Evolutionary conservation across 2,329 filamentous ascomycete species (phyloP), one percentile per base, ranked within the genome.

Genomic region (Clarireedia paspali): DNA sequence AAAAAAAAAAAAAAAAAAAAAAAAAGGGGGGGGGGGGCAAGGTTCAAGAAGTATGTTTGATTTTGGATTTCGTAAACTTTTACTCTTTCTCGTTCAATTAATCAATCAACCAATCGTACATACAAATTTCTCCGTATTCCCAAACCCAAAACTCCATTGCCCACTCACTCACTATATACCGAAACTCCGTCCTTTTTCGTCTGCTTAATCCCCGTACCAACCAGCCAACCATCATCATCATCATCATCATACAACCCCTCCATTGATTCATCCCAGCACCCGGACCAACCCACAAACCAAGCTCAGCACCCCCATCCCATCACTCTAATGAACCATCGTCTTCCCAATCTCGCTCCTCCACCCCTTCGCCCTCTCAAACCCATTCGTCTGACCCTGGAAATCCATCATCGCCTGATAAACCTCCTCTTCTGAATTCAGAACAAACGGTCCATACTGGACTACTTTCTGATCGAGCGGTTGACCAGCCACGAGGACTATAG

Each of bases 261-360:
- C 42, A 12, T 5, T 12, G 12, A 6, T 20, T 2, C 6, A 20
- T 3, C 23, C 9, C 27, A 2, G 17, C 5, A 36, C 1, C 6
- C 7, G 3, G 2, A 0, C 7, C 26, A 2, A 6, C 10, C 9
- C 9, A 20, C 20, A 20, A 20, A 20, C 20, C 20, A 20, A 20
- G 20, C 20, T 20, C 20, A 20, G 20, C 20, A 20, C 20, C 20
- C 20, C 20, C 20, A 20, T 5, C 9, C 15, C n/a, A 39, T 24
- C 5, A 1, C 26, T 38, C 59, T 53, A 64, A 57, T 50, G 46
- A 23, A 53, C 48, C 61, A 63, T 65, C 5, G 53, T 59, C 78
- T 90, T 91, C 39, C 88, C 89, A 78, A 96, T 95, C 74, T 95
- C 87, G 67, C 87, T 91, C 71, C 85, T 74, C 90, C 91, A 96